Base-by-base conservation (phyloP, 805 yeast genomes). In the Pichia eremophila region DNA sequence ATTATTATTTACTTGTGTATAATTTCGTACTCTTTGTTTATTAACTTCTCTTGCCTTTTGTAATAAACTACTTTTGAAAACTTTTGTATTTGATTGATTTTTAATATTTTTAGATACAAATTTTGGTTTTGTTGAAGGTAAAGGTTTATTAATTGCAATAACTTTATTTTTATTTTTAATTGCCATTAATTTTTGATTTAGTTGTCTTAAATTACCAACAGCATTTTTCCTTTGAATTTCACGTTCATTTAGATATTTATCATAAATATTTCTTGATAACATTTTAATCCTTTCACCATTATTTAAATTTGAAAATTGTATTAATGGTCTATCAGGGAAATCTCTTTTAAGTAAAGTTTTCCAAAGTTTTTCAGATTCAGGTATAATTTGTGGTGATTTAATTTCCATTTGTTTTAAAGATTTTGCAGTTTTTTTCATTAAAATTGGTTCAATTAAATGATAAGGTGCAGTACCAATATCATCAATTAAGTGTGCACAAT, bases 281-380 rank as follows among this genome's bases (percentile, higher is more conserved):
- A 68, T 64, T 7, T 46, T 49, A 3, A 39, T 28, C 35, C 53
- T 52, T 32, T 51, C 48, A 17, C 59, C 61, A 32, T 50, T 48
- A 41, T 53, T 11, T 18, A 14, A 50, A 15, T 53, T 44, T 17
- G 42, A 43, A 27, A 45, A 31, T 39, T 47, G 54, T 11, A 49
- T 55, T 3, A 48, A 17, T 15, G 79, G 77, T 35, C 79, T 57
- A 43, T 69, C 70, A 3, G 74, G 68, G 51, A 77, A 77, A 54
- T 76, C 81, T 47, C 71, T 66, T 38, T 62, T 61, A 1, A 77
- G 60, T 22, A 77, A 57, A n/a, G 50, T 46, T 38, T 55, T 57
- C 82, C 82, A 77, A 34, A 77, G 52, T 7, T 61, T 63, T 51
- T 75, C 79, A 4, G 74, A 62, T 39, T 66, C 58, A 1, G 71